Evolutionary conservation across 805 yeast genomes (phyloP).

Genomic region (Cyberlindnera misumaiensis): DNA sequence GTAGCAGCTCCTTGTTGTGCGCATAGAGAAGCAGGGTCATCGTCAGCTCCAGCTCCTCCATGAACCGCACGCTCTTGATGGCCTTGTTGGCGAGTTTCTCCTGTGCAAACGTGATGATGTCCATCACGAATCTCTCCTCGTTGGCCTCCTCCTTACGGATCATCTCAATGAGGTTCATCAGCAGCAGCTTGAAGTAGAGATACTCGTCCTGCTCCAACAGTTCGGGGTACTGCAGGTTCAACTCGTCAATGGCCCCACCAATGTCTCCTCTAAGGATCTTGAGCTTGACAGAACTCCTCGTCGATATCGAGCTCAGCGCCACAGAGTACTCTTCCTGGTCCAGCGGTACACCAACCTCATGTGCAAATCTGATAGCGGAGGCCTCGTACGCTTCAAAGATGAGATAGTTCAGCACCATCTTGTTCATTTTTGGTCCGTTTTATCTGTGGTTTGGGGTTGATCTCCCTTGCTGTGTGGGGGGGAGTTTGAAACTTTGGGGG

Average conservation of each 20-base stretch:
- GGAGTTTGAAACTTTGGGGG: too few species aligned
- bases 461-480: too few species aligned
- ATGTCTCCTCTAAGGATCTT: conserved; percentile 56
- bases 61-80: conserved; percentile 47
- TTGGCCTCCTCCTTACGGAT: conserved; percentile 33
- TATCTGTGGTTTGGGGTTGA: too few species aligned
- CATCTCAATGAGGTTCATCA: conserved; percentile 75
- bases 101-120: conserved; percentile 52
- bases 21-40: conserved; percentile 70
- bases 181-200: conserved; percentile 64
- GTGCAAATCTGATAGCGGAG: conserved; percentile 42
- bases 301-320: conserved; percentile 45
- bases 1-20: conserved; percentile 29
- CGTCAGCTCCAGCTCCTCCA: conserved; percentile 71
- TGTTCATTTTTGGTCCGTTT: conserved; percentile 5
- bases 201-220: conserved; percentile 56
- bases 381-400: conserved; percentile 72
- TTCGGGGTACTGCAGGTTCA: conserved; percentile 57
- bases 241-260: conserved; percentile 45
- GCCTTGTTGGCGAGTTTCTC: conserved; percentile 57
- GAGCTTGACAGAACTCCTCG: conserved; percentile 46
- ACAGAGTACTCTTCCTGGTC: conserved; percentile 11
- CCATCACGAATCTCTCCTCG: conserved; percentile 44
- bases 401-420: conserved; percentile 62
- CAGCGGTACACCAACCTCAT: conserved; percentile 24